Percentiles rank a stretch among this genome's conserved stretches.
phyloP scores from a whole-genome alignment of 768 basidiomycete genomes.

The Lepiota brunneoincarnata region DNA sequence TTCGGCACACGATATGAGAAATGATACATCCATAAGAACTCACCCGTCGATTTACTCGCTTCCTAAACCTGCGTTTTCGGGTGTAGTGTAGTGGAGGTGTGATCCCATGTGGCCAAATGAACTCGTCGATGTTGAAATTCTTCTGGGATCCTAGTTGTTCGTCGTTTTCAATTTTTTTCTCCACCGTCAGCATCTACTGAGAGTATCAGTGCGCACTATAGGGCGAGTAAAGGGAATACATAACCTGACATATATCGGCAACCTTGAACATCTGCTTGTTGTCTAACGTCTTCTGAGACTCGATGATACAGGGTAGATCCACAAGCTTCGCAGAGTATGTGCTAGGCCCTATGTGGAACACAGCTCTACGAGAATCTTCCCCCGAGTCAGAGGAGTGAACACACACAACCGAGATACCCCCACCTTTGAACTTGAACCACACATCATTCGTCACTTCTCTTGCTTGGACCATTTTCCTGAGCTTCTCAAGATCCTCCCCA shows the following conservation, averaged over 20 bases:
- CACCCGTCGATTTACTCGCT: constrained; percentile 81
- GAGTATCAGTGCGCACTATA: constrained; percentile 14
- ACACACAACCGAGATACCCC: constrained; percentile 6
- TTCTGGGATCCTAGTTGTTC: constrained; percentile 59
- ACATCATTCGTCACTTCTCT: constrained; percentile 81
- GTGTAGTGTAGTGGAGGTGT: constrained; percentile 91
- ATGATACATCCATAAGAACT: constrained; percentile 19
- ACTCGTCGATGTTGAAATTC: constrained; percentile 88
- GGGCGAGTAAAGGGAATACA: constrained; percentile 13
- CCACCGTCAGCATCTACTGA: constrained; percentile 87
- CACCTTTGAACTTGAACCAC: constrained; percentile 99
- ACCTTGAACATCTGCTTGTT: constrained; percentile 98
- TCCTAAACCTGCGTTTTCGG: constrained; percentile 89
- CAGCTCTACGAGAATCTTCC: constrained; percentile 84
- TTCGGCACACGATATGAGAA: not conserved
- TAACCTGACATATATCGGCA: constrained; percentile 95
- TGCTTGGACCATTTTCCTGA: constrained; percentile 78
- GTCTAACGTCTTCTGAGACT: constrained; percentile 94
- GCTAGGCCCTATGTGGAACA: constrained; percentile 81
- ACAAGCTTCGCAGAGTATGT: constrained; percentile 91
- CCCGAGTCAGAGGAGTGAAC: constrained; percentile 1
- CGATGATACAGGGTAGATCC: constrained; percentile 91
- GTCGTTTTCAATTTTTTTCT: constrained; percentile 69
- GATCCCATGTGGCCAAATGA: constrained; percentile 95
- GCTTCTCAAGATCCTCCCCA: constrained; percentile 74